phyloP scores from a whole-genome alignment of 371 early-diverging fungal species.

The Mortierella sp. region DNA sequence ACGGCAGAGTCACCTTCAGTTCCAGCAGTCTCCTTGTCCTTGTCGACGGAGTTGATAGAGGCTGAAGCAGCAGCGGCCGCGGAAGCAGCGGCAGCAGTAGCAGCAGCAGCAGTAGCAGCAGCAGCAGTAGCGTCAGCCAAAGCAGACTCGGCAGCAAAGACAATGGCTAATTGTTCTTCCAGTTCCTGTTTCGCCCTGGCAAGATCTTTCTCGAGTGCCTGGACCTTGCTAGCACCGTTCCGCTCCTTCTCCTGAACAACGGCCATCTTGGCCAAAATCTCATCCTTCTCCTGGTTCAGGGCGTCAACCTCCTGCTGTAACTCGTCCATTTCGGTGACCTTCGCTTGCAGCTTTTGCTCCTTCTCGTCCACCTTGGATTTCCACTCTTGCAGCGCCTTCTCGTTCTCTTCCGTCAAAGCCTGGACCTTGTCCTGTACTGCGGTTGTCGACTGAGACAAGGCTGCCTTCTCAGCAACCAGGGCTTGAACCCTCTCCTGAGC shows the following conservation, averaged over 20 bases:
- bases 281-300: slow-evolving; percentile 40
- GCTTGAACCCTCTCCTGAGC: slow-evolving; percentile 26
- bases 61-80: background rate
- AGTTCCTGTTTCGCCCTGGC: slow-evolving; percentile 25
- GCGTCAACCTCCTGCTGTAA: slow-evolving; percentile 31
- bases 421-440: slow-evolving; percentile 20
- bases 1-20: background rate
- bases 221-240: slow-evolving; percentile 13
- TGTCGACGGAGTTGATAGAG: background rate
- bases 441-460: slow-evolving; percentile 2
- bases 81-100: slow-evolving; percentile 1
- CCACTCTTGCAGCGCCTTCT: slow-evolving; percentile 24
- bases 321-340: slow-evolving; percentile 23
- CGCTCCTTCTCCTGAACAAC: slow-evolving; percentile 46
- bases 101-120: slow-evolving; percentile 7
- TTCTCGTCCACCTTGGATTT: slow-evolving; percentile 22
- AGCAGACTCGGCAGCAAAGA: background rate
- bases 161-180: slow-evolving; percentile 22
- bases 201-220: slow-evolving; percentile 34
- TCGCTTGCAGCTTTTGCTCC: slow-evolving; percentile 30
- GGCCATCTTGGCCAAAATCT: slow-evolving; percentile 49
- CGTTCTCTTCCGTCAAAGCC: slow-evolving; percentile 16
- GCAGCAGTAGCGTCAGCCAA: slow-evolving; percentile 9
- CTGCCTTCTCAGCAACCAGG: slow-evolving; percentile 30
- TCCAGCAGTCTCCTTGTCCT: background rate